A percentile compares a stretch with the other conserved stretches of the same genome.
phyloP scores from a whole-genome alignment of 495 filamentous ascomycete genomes.

The Hypoxylon lienhwacheense region DNA sequence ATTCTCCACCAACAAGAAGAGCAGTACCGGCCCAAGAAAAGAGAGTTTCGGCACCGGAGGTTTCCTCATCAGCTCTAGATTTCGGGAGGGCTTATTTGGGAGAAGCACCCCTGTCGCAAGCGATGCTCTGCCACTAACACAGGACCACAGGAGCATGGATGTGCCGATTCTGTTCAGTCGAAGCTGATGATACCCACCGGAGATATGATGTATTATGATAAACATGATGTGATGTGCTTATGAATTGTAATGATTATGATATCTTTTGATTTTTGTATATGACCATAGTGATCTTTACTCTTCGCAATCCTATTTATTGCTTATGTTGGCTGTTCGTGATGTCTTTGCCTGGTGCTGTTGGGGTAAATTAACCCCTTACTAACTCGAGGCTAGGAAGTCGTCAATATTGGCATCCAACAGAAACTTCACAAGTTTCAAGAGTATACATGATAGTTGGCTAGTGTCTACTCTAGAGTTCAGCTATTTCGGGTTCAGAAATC shows the following conservation, averaged over 20 bases:
- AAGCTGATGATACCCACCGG: constrained; percentile 12
- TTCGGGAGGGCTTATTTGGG: constrained; percentile 50
- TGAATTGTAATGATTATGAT: constrained; percentile 35
- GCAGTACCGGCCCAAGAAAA: constrained; percentile 20
- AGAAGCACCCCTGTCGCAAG: constrained; percentile 38
- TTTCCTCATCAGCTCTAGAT: constrained; percentile 37
- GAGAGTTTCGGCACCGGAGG: constrained; percentile 33
- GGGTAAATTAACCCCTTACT: too few species aligned
- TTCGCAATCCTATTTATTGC: constrained; percentile 8
- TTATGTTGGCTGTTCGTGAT: background rate
- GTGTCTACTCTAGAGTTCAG: too few species aligned
- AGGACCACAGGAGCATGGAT: constrained; percentile 45
- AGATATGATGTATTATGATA: constrained; percentile 2
- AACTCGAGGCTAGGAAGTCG: too few species aligned
- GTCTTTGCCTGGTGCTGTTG: too few species aligned
- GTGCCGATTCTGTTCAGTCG: constrained; percentile 58
- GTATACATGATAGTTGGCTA: too few species aligned
- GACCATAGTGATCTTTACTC: constrained; percentile 19
- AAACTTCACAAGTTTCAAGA: too few species aligned
- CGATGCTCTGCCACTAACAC: constrained; percentile 1
- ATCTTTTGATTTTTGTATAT: constrained; percentile 2
- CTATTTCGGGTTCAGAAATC: too few species aligned
- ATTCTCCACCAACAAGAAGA: constrained; percentile 36
- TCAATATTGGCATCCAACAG: too few species aligned
- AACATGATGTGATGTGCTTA: constrained; percentile 18